Conservation (phyloP, 345 rosid genomes). For the Moringa oleifera region DNA sequence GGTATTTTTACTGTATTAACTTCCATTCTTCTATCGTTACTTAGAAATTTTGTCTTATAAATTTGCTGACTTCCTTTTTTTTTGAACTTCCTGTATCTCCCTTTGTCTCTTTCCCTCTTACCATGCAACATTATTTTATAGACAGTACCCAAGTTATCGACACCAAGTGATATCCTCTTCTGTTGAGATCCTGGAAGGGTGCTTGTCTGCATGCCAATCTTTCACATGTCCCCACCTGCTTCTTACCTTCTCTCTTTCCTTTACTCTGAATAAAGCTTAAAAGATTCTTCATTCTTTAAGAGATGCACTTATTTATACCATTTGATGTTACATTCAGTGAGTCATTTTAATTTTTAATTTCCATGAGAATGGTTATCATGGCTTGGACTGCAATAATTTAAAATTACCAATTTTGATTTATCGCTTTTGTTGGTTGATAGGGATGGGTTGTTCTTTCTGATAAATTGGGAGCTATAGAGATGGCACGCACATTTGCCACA, state of each 20-base stretch:
- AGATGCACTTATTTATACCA: neutral
- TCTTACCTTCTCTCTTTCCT: neutral
- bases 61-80: neutral
- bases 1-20: conserved; percentile 35
- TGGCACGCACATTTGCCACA: conserved; percentile 68
- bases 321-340: neutral
- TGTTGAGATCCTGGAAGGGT: no score
- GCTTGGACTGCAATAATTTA: no score
- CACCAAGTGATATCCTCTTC: no score
- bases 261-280: neutral
- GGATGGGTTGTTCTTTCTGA: conserved; percentile 91
- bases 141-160: no score
- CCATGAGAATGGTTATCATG: no score
- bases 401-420: no score
- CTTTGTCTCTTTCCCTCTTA: neutral
- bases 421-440: conserved; percentile 25
- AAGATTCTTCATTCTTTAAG: no score
- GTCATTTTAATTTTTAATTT: neutral
- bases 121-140: neutral
- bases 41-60: neutral
- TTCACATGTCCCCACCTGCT: no score
- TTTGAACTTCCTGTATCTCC: neutral
- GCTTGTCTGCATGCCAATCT: no score
- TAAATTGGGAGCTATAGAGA: conserved; percentile 69
- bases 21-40: neutral